Base-by-base conservation (phyloP, 371 early-diverging fungal genomes). In the Basidiobolus meristosporus region DNA sequence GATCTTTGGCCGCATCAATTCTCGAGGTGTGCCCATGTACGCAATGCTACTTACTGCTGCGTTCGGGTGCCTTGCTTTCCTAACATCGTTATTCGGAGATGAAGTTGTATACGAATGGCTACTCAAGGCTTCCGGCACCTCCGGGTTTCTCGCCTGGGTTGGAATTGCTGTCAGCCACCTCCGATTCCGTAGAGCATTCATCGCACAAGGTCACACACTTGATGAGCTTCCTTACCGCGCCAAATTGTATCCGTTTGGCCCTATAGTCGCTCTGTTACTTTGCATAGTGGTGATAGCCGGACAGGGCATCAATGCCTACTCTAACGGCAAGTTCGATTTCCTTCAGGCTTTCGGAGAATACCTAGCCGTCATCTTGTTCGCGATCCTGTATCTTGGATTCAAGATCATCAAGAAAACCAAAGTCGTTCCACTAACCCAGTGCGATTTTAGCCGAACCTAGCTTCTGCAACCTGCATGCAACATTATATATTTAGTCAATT, bases 121-220 rank as follows among this genome's bases (percentile, higher is more conserved):
- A 22, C 55, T 79, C 36, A 64, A 61, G 45, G 44, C 87, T 15
- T 65, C 80, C 2, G 73, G 79, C 1, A 60, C 78, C 10, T 73
- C 90, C 2, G 84, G 85, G 34, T 66, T 89, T 38, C 65, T 82
- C 31, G 73, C 80, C 28, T 91, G 90, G 89, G 44, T 82, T 17
- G 63, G 71, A 34, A 88, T 89, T 45, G 62, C 71, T 4, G 48
- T 77, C 31, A 77, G 76, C 7, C 88, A 89, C 47, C 54, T 73
- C 42, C 79, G 88, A 11, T 88, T 89, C 73, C 78, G 89, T 20
- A 64, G 64, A n/a, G 89, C 89, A 6, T 75, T 57, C 32, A 21
- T 59, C 3, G 57, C 63, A 6, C 88, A 88, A 44, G 77, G 79
- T 6, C 67, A 68, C 18, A 48, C 59, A 3, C 42, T 82, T 20